phyloP scores from a whole-genome alignment of 2,329 filamentous ascomycete species.

The Penicillium capsulatum region DNA sequence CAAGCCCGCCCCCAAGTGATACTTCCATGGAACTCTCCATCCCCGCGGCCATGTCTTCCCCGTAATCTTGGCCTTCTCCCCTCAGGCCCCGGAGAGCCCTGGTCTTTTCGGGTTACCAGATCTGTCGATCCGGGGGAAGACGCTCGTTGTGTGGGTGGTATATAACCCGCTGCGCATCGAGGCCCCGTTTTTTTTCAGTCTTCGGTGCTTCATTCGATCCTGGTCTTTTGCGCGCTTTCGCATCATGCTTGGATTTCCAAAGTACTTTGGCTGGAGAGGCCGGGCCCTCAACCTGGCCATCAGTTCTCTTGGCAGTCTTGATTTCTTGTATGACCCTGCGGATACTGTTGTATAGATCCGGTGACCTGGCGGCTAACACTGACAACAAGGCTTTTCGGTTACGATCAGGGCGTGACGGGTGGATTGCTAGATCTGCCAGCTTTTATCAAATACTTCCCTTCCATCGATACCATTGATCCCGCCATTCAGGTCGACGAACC shows the following conservation, averaged over 20 bases:
- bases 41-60: constrained; percentile 20
- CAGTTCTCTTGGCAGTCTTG: constrained; percentile 43
- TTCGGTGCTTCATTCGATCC: constrained; percentile 3
- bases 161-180: constrained; percentile 20
- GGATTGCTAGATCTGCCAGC: neutral
- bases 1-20: constrained; percentile 14
- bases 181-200: constrained; percentile 1
- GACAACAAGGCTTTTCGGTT: constrained; percentile 3
- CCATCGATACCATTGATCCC: constrained; percentile 9
- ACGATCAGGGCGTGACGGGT: constrained; percentile 5
- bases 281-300: constrained; percentile 34
- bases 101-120: constrained; percentile 23
- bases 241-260: constrained; percentile 28
- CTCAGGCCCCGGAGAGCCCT: constrained; percentile 8
- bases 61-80: constrained; percentile 24
- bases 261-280: constrained; percentile 28
- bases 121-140: constrained; percentile 20
- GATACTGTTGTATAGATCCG: too few species aligned
- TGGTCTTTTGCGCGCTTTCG: constrained; percentile 10
- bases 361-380: too few species aligned
- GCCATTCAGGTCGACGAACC: constrained; percentile 19
- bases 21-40: constrained; percentile 9
- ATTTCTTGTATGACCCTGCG: constrained; percentile 29
- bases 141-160: constrained; percentile 14
- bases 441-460: constrained; percentile 7